A percentile compares a stretch with the other conserved stretches of the same genome.
Evolutionary conservation across 345 rosid species (phyloP).

Genomic region (Schrenkiella parvula): DNA sequence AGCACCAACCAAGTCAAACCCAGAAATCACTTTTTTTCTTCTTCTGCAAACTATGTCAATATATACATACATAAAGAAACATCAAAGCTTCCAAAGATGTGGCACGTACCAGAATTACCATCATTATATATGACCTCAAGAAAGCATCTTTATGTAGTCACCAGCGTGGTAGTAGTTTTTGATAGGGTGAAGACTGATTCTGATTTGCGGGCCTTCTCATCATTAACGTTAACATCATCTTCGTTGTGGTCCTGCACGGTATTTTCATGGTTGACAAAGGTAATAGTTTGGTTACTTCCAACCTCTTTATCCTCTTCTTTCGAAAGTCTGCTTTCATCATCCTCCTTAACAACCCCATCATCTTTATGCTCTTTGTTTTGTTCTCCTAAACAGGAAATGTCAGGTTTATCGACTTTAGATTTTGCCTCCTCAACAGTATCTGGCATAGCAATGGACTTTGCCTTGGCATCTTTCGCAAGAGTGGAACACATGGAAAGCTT

Average conservation of each 20-base stretch:
- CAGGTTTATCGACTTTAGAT: slow-evolving; percentile 29
- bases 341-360: slow-evolving; percentile 35
- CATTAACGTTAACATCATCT: slow-evolving; percentile 27
- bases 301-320: slow-evolving; percentile 31
- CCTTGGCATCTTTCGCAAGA: slow-evolving; percentile 41
- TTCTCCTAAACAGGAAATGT: slow-evolving; percentile 33
- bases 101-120: slow-evolving; percentile 31
- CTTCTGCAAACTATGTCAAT: slow-evolving; percentile 32
- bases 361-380: slow-evolving; percentile 37
- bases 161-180: slow-evolving; percentile 40
- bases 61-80: slow-evolving; percentile 40
- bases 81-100: slow-evolving; percentile 12
- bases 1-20: slow-evolving; percentile 39
- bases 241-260: slow-evolving; percentile 30
- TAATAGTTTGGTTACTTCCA: slow-evolving; percentile 31
- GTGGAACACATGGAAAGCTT: slow-evolving; percentile 47
- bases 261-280: slow-evolving; percentile 28
- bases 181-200: slow-evolving; percentile 39
- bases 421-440: slow-evolving; percentile 40
- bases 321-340: slow-evolving; percentile 23
- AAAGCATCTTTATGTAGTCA: slow-evolving; percentile 38
- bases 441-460: slow-evolving; percentile 21
- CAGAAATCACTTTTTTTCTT: slow-evolving; percentile 24
- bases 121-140: slow-evolving; percentile 26
- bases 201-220: slow-evolving; percentile 30